phyloP scores from a whole-genome alignment of 768 basidiomycete species.

The Russula compacta region DNA sequence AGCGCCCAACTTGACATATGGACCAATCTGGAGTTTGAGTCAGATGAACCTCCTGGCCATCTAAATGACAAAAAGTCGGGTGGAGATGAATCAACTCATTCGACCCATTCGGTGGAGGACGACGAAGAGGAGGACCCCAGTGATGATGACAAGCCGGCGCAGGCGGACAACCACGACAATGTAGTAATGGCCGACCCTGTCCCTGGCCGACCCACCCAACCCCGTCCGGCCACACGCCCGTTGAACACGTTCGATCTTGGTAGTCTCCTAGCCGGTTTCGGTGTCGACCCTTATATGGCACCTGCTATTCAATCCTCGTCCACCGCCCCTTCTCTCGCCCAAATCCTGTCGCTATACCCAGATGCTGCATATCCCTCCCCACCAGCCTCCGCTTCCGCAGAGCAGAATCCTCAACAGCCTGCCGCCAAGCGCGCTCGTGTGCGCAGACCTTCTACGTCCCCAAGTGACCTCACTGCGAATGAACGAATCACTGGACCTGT shows the following conservation, averaged over 20 bases:
- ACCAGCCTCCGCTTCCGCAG: constrained; percentile 18
- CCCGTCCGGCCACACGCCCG: constrained; percentile 26
- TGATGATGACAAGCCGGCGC: constrained; percentile 25
- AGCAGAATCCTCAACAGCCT: background rate
- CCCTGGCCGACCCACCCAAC: constrained; percentile 21
- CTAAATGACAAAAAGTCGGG: constrained; percentile 29
- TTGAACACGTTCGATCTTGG: constrained; percentile 36
- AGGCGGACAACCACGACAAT: constrained; percentile 50
- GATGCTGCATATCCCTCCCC: constrained; percentile 16
- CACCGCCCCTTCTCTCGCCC: constrained; percentile 50
- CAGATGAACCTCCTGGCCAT: constrained; percentile 51
- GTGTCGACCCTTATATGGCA: constrained; percentile 36
- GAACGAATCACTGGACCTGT: constrained; percentile 22
- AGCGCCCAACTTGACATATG: constrained; percentile 73
- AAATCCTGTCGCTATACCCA: constrained; percentile 56
- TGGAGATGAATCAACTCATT: constrained; percentile 6
- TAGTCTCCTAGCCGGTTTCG: constrained; percentile 30
- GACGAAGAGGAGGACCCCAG: constrained; percentile 23
- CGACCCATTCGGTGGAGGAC: constrained; percentile 29
- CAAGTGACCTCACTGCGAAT: constrained; percentile 24
- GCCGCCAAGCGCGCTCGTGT: constrained; percentile 21
- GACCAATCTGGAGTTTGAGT: constrained; percentile 74
- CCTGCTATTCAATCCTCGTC: constrained; percentile 27
- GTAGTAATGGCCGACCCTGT: constrained; percentile 43
- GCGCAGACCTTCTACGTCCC: constrained; percentile 38